Conservation (phyloP, 75 land plant species). For the Azolla pinnata region DNA sequence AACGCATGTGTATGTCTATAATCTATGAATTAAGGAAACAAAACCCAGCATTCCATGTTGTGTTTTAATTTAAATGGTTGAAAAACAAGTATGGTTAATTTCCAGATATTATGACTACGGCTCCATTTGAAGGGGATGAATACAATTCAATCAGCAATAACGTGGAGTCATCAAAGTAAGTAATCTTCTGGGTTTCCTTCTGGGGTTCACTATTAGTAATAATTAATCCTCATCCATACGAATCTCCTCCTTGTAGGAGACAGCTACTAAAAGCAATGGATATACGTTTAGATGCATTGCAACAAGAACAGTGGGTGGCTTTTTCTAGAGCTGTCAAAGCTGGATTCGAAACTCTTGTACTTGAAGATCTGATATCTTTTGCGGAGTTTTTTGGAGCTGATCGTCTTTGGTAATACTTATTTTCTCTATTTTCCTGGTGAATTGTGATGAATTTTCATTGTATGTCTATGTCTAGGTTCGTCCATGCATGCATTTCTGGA, state of each 20-base stretch:
- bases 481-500: no score
- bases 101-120: no score
- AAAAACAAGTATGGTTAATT: no score
- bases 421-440: no score
- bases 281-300: constrained; percentile 49
- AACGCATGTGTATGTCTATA: no score
- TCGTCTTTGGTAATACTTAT: constrained; percentile 62
- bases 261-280: constrained; percentile 76
- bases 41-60: no score
- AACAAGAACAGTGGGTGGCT: constrained; percentile 48
- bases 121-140: no score
- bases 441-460: no score
- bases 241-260: constrained; percentile 27
- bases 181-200: neutral
- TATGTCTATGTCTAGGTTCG: no score
- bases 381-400: constrained; percentile 55
- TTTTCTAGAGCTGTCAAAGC: constrained; percentile 51
- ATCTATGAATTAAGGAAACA: no score
- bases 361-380: constrained; percentile 55
- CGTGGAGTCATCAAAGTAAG: neutral
- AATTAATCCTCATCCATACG: neutral
- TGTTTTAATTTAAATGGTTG: no score
- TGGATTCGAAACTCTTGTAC: constrained; percentile 47
- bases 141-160: no score
- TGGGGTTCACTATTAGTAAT: neutral